Conservation (phyloP, 441 rosid genomes). For the Jatropha podagrica region DNA sequence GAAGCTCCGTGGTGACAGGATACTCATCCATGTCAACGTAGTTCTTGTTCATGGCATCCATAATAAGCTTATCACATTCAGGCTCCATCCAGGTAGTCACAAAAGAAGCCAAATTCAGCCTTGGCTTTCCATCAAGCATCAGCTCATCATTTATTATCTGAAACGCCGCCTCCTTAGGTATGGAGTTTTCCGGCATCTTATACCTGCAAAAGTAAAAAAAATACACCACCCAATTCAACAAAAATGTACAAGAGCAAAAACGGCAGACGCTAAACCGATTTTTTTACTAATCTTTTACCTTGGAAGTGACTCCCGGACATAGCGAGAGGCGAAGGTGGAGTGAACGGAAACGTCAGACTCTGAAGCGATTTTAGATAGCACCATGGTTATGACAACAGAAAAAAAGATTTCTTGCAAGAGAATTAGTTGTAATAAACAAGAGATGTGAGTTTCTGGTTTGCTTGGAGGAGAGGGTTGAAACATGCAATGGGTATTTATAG, state of each 20-base stretch:
- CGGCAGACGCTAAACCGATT: no score
- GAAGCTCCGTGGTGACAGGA: constrained; percentile 93
- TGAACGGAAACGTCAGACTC: constrained; percentile 72
- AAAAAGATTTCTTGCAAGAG: background rate
- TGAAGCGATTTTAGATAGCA: constrained; percentile 53
- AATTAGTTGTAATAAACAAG: background rate
- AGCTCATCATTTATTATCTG: constrained; percentile 74
- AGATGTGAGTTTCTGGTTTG: background rate
- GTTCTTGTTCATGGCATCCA: constrained; percentile 84
- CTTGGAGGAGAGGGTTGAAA: background rate
- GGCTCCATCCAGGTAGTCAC: constrained; percentile 99
- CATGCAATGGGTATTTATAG: constrained; percentile 10
- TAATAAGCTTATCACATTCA: constrained; percentile 89
- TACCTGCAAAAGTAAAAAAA: constrained; percentile 32
- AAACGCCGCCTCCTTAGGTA: constrained; percentile 67
- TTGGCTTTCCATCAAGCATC: constrained; percentile 72
- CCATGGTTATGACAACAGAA: constrained; percentile 38
- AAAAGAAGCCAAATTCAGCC: constrained; percentile 76
- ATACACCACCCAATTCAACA: background rate
- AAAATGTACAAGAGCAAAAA: no score
- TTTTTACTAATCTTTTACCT: constrained; percentile 33
- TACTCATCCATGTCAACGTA: constrained; percentile 95
- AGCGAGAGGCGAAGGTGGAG: constrained; percentile 92
- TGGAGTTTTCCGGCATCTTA: constrained; percentile 52
- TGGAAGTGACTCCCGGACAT: constrained; percentile 75